Conservation (phyloP, 345 rosid species). For the Aegle marmelos region DNA sequence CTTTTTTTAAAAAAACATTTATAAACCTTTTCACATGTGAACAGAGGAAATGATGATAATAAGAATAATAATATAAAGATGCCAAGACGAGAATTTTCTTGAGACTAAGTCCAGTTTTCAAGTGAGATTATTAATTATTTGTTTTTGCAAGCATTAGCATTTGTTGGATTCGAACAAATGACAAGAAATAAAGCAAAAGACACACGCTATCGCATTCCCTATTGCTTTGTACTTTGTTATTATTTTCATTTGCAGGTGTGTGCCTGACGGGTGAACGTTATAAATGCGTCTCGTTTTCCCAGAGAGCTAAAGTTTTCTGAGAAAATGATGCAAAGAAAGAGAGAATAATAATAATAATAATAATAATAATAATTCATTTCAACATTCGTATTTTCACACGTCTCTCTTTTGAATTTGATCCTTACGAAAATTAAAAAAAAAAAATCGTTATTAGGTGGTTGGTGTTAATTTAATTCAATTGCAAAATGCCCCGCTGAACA, state of each 20-base stretch:
- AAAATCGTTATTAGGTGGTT: not conserved
- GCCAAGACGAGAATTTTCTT: not conserved
- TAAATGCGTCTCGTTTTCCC: slow-evolving; percentile 33
- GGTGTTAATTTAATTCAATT: not conserved
- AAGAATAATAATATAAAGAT: not conserved
- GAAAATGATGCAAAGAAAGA: not conserved
- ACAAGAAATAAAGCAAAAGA: not conserved
- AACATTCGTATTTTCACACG: slow-evolving; percentile 14
- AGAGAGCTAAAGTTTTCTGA: not conserved
- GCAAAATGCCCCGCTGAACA: not conserved
- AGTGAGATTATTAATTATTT: not conserved
- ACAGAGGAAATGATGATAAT: too few relatives aligned
- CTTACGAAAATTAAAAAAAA: not conserved
- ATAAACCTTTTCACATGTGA: slow-evolving; percentile 14
- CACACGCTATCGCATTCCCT: not conserved
- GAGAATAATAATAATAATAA: too few relatives aligned
- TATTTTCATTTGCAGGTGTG: slow-evolving; percentile 16
- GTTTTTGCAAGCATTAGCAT: not conserved
- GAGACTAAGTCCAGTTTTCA: not conserved
- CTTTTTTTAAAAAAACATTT: not conserved
- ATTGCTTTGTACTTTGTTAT: not conserved
- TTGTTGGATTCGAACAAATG: slow-evolving; percentile 8
- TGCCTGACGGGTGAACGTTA: slow-evolving; percentile 34
- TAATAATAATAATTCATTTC: not conserved
- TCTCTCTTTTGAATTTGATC: not conserved